These are phyloP conservation scores for Phytophthora podocarpi DNA, from an alignment of 352 stramenopile species.

Conservation along the genomic window DNA sequence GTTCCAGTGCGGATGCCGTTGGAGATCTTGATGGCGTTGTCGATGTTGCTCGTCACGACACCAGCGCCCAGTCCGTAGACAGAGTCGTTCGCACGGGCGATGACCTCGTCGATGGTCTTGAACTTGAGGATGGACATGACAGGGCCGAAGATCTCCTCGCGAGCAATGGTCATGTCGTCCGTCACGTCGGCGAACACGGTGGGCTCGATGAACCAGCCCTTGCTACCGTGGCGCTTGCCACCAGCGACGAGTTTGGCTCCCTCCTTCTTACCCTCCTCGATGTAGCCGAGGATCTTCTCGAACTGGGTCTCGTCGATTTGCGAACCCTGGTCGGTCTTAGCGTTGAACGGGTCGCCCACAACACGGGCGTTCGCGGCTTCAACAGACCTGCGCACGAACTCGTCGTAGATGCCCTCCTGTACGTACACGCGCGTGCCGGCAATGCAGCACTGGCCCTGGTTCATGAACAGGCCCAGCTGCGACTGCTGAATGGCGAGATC, in stretches of 20 bases:
- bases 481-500: slow-evolving; percentile 55
- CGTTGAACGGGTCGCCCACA: slow-evolving; percentile 59
- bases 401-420: slow-evolving; percentile 87
- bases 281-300: slow-evolving; percentile 86
- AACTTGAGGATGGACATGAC: slow-evolving; percentile 92
- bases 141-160: slow-evolving; percentile 94
- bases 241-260: slow-evolving; percentile 85
- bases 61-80: slow-evolving; percentile 88
- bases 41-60: slow-evolving; percentile 90
- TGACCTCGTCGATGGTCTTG: slow-evolving; percentile 89
- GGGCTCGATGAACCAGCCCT: slow-evolving; percentile 92
- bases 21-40: slow-evolving; percentile 86
- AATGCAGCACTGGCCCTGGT: slow-evolving; percentile 89
- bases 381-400: slow-evolving; percentile 76
- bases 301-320: slow-evolving; percentile 79
- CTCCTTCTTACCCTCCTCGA: slow-evolving; percentile 77
- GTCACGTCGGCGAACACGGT: slow-evolving; percentile 90
- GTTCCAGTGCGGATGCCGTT: slow-evolving; percentile 90
- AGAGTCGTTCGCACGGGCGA: slow-evolving; percentile 86
- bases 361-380: slow-evolving; percentile 55
- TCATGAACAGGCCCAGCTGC: slow-evolving; percentile 77
- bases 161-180: slow-evolving; percentile 89
- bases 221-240: slow-evolving; percentile 67
- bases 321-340: slow-evolving; percentile 50
- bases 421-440: slow-evolving; percentile 87